Evolutionary conservation across 2,329 filamentous ascomycete species (phyloP), one percentile per base, ranked within the genome.

Genomic region (Penicillium digitatum): DNA sequence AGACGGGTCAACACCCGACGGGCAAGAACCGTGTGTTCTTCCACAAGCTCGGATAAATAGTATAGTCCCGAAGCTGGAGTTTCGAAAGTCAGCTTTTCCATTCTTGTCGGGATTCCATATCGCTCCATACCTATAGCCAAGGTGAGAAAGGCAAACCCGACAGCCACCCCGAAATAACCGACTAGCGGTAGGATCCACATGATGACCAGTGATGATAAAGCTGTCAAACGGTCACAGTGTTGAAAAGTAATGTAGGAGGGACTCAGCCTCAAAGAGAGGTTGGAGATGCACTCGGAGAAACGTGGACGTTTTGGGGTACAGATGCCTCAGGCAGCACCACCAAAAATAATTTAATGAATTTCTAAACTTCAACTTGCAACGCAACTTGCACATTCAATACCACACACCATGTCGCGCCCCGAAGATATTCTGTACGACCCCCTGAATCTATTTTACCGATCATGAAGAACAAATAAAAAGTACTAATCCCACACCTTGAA

Each of bases 161-260:
- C 78, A 60, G 91, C 77, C 64, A 95, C 85, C 69, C 94, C 94
- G 32, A 91, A 74, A 70, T 96, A 96, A 68, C 94, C 94, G 67
- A 99, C 79, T 40, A 97, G 78, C 67, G 93, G 92, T 69, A 99
- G 79, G 78, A 99, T 90, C 90, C 92, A 97, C 94, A 97, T 96
- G 16, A 14, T 20, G 20, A 11, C 11, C 4, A n/a, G 20, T 50
- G 8, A 26, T 18, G 10, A n/a, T 8, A 43, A 22, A 50, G 27
- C 20, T 26, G 3, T 27, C 5, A 12, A 44, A 14, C 12, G 62
- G 61, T 83, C 51, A 37, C n/a, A 57, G 32, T 45, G 50, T 20
- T 45, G 55, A 22, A 37, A 31, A 46, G 29, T 55, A 38, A 32
- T 51, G 34, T 44, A 32, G 16, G 32, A 48, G 44, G 37, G 27